These are phyloP conservation scores for Wickerhamomyces hampshirensis DNA, from an alignment of 805 yeast genomes.

Conservation along the genomic window DNA sequence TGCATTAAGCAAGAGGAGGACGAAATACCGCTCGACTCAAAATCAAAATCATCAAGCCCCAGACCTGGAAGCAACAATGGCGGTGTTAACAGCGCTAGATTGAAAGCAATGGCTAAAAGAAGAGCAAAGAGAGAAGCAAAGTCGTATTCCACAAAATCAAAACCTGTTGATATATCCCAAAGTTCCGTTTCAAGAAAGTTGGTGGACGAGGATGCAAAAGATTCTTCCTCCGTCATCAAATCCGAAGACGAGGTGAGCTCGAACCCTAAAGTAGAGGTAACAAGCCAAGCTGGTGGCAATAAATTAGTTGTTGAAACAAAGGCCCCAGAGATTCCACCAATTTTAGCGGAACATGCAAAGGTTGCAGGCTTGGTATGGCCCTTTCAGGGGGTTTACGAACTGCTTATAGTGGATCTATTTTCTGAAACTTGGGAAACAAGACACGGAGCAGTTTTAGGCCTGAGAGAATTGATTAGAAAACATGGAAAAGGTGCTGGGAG, in stretches of 20 bases:
- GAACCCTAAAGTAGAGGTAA: conserved; percentile 46
- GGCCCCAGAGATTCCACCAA: conserved; percentile 57
- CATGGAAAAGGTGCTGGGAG: conserved; percentile 89
- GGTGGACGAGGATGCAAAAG: conserved; percentile 29
- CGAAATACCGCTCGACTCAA: conserved; percentile 2
- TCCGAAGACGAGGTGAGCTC: conserved; percentile 16
- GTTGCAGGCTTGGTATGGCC: conserved; percentile 85
- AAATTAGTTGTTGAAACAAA: conserved; percentile 82
- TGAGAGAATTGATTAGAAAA: conserved; percentile 75
- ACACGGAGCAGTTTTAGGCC: conserved; percentile 92
- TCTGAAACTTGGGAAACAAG: conserved; percentile 90
- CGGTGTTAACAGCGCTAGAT: conserved; percentile 58
- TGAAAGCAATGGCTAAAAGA: conserved; percentile 92
- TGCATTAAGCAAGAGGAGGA: neutral
- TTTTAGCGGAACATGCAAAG: conserved; percentile 64
- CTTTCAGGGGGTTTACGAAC: conserved; percentile 87
- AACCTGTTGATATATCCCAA: conserved; percentile 65
- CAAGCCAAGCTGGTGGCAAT: conserved; percentile 74
- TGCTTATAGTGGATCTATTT: conserved; percentile 72
- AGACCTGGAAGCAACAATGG: neutral
- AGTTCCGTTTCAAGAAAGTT: conserved; percentile 59
- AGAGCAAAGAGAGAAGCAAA: conserved; percentile 73
- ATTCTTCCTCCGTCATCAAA: conserved; percentile 6
- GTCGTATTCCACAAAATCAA: conserved; percentile 36
- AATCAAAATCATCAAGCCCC: conserved; percentile 10